phyloP scores from a whole-genome alignment of 345 rosid genomes.

The Hibiscus syriacus region DNA sequence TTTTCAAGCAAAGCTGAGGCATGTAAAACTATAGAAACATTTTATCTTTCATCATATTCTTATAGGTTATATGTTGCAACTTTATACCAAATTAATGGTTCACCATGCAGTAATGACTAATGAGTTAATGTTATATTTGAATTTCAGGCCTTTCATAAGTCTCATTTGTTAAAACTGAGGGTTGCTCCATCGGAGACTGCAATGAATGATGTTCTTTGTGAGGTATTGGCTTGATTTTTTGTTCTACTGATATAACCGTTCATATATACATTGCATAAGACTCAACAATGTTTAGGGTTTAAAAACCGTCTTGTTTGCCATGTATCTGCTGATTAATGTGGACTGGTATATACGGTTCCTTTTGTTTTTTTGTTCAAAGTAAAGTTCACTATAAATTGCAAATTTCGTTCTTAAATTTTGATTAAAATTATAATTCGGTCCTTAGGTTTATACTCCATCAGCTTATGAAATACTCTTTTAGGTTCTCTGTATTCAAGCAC shows the following conservation, averaged over 20 bases:
- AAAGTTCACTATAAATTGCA: neutral
- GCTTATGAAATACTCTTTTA: neutral
- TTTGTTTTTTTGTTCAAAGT: neutral
- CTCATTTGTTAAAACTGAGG: constrained; percentile 73
- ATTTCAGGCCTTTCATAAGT: constrained; percentile 84
- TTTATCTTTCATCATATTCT: neutral
- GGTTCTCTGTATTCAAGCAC: neutral
- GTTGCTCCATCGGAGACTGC: constrained; percentile 99
- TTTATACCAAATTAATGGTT: neutral
- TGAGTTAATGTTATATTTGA: constrained; percentile 6
- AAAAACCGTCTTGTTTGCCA: neutral
- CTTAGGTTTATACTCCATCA: neutral
- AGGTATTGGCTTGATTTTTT: constrained; percentile 39
- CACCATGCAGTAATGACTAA: neutral
- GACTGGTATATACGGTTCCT: neutral
- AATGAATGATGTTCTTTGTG: constrained; percentile 93
- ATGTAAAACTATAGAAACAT: neutral
- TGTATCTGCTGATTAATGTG: neutral
- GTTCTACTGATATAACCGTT: neutral
- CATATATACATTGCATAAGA: neutral
- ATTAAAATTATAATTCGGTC: neutral
- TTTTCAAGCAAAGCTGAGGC: neutral
- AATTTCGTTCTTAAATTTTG: neutral
- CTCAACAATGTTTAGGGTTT: neutral
- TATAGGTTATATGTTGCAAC: neutral